Base-by-base conservation (phyloP, 1,284 basidiomycete genomes). In the Cryptococcus sp. region DNA sequence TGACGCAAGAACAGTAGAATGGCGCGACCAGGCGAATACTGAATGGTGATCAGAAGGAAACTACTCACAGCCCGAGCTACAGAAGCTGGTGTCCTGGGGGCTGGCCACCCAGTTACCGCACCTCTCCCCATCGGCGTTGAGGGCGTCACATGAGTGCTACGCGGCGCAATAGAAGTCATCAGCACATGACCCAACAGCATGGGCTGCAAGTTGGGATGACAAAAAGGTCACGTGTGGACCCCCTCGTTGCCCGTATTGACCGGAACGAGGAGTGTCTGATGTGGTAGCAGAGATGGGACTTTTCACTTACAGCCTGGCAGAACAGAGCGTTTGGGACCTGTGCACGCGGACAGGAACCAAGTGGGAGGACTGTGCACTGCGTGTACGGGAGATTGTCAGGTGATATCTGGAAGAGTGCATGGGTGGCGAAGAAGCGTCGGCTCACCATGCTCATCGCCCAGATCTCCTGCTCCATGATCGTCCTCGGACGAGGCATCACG, bases 1-100 rank as follows among this genome's bases (percentile, higher is more conserved):
- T 20, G 41, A 48, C 13, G 22, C 40, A 15, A 23, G 15, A 35
- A 10, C 15, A 44, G 7, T 17, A 44, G 17, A 23, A 6, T 8
- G 42, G 19, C 17, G 20, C 38, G 20, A 52, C n/a, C 11, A 13
- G 13, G 17, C 11, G 25, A 13, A 16, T 50, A 4, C 22, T 19
- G 31, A 50, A 22, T 17, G 48, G 25, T 22, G 31, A 47, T 47
- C 45, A 47, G 27, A 27, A 44, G 8, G 31, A 38, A 15, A 16
- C 19, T 20, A 67, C 67, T 65, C 39, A 67, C 68, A 68, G 8
- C 68, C 66, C 7, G 39, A 47, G 23, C 38, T 19, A 46, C 68
- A 70, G 56, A 56, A 57, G 13, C 61, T 49, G 8, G 42, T 46
- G 11, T 51, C 20, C 4, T 40, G 35, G 3, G 64, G 64, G 53